Base-by-base conservation (phyloP, 1,139 yeast genomes). In the Pichia sp. region DNA sequence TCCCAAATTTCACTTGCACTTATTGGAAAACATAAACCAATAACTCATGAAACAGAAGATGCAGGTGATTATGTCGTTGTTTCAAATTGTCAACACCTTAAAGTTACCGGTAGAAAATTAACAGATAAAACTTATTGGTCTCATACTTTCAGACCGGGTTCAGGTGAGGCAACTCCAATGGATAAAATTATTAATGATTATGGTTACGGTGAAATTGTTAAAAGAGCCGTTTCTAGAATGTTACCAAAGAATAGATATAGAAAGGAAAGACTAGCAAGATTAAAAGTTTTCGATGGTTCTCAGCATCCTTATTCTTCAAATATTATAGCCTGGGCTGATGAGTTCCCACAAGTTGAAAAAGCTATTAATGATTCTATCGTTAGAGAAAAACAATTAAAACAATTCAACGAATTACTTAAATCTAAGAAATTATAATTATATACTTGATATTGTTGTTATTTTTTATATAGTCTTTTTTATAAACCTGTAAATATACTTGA, bases 1-100 rank as follows among this genome's bases (percentile, higher is more conserved):
- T 77, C 96, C 1, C 78, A 84, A 55, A 89, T 93, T 54, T 98
- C 99, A 38, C 74, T 82, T 39, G 84, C 95, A 0, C 76, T 95
- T 50, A 90, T 88, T 73, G 99, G 99, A 19, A 95, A 95, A 69
- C 98, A 93, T 72, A 93, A 93, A 73, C 99, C 99, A 9, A 81
- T 90, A 0, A 86, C 72, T 61, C 87, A 91, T 59, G 62, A 61
- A 44, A 64, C 61, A 67, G 79, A 63, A 67, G 99, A 93, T 71
- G 83, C 85, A 60, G 99, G 99, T 14, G 99, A 93, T 70, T 93
- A 91, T 64, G 97, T 93, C 19, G 98, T 93, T 19, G 97, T 93
- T 2, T 87, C 98, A 14, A 93, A 93, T 73, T 90, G 97, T 65
- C 80, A 88, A 56, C 81, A 83, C 60, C 69, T 95, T 62, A 83